phyloP scores from a whole-genome alignment of 257 asterid species.

The Jacaranda copaia region DNA sequence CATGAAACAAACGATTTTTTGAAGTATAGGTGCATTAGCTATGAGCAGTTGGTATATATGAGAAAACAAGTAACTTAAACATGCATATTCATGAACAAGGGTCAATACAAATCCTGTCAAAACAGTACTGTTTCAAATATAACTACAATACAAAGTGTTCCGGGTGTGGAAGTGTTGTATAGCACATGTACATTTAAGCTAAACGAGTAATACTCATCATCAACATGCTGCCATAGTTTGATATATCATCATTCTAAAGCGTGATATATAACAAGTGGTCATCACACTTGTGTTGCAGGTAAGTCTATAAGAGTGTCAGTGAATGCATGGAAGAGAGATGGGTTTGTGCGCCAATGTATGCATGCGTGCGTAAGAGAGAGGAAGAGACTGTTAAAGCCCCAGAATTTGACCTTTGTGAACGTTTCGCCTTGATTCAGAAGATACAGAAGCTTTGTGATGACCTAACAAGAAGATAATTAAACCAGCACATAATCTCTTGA shows the following conservation, averaged over 20 bases:
- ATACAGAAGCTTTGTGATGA: slow-evolving; percentile 95
- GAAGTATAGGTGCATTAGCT: no score
- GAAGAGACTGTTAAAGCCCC: slow-evolving; percentile 18
- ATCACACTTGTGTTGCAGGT: neutral
- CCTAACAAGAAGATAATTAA: slow-evolving; percentile 52
- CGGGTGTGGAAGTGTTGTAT: neutral
- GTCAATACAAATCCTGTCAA: neutral
- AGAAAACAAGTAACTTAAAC: no score
- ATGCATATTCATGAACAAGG: no score
- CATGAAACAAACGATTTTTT: no score
- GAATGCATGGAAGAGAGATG: neutral
- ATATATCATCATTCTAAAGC: neutral
- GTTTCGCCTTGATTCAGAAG: slow-evolving; percentile 97
- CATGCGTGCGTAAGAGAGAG: slow-evolving; percentile 18
- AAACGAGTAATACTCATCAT: neutral
- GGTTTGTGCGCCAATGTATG: slow-evolving; percentile 14
- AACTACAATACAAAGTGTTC: neutral
- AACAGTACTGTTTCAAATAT: neutral
- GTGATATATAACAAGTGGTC: neutral
- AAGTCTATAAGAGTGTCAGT: neutral
- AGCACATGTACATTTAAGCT: neutral
- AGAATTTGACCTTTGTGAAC: slow-evolving; percentile 69
- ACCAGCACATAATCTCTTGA: slow-evolving; percentile 21
- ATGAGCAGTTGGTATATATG: no score
- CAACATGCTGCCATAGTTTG: neutral